These are phyloP conservation scores for Malassezia psittaci DNA, from an alignment of 1,284 basidiomycete species.

Conservation along the genomic window DNA sequence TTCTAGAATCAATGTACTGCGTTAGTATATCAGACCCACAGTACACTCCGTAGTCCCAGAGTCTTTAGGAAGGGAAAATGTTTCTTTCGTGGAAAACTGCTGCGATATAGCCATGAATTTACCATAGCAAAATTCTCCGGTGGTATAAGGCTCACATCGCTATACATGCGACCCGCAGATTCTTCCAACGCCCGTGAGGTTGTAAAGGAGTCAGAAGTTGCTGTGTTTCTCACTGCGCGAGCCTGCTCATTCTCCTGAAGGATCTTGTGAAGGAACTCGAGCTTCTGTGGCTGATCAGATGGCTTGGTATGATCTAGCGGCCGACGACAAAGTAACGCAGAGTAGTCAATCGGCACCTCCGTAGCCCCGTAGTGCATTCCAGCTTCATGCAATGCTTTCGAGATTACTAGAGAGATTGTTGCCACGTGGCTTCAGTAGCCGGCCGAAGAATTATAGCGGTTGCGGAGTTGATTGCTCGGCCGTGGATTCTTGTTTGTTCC, in stretches of 20 bases:
- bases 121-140: slow-evolving; percentile 49
- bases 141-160: slow-evolving; percentile 26
- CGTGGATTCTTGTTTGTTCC: slow-evolving; percentile 1
- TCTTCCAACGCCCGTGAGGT: not conserved
- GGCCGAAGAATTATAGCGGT: not conserved
- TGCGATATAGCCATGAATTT: slow-evolving; percentile 51
- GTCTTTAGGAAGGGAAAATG: slow-evolving; percentile 54
- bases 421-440: not conserved
- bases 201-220: not conserved
- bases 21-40: slow-evolving; percentile 43
- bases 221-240: not conserved
- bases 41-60: slow-evolving; percentile 53
- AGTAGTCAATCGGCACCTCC: slow-evolving; percentile 10
- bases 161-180: not conserved
- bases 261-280: slow-evolving; percentile 14
- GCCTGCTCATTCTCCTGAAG: slow-evolving; percentile 5
- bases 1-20: slow-evolving; percentile 37
- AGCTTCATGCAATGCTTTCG: not conserved
- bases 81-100: slow-evolving; percentile 52
- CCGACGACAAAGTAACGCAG: slow-evolving; percentile 14
- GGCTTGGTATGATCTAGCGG: not conserved
- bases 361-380: not conserved
- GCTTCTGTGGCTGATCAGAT: not conserved
- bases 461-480: not conserved
- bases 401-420: not conserved